Percentiles rank a stretch among this genome's conserved stretches.
Conservation (phyloP, 257 asterid genomes). For the Scutellaria minor region DNA sequence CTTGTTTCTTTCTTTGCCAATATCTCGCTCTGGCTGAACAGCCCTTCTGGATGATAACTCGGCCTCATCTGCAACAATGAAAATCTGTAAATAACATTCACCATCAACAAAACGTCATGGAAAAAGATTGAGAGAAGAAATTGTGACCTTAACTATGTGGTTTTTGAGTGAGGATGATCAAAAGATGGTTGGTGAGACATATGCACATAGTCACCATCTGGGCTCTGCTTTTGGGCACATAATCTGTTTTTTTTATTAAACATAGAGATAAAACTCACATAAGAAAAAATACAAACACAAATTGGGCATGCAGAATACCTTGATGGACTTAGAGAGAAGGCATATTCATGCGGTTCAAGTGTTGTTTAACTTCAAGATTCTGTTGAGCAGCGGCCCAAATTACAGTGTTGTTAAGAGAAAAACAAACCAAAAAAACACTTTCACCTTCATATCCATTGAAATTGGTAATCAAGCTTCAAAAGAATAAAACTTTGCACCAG, state of each 20-base stretch:
- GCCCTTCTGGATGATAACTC: constrained; percentile 69
- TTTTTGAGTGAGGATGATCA: constrained; percentile 78
- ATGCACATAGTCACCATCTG: constrained; percentile 88
- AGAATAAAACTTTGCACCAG: neutral
- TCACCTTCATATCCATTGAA: constrained; percentile 48
- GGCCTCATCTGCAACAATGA: constrained; percentile 67
- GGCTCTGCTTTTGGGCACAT: constrained; percentile 58
- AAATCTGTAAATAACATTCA: neutral
- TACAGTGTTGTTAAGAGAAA: constrained; percentile 40
- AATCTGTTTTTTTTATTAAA: neutral
- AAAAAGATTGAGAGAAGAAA: neutral
- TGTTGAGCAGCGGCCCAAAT: no score
- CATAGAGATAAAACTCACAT: neutral
- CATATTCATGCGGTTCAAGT: constrained; percentile 53
- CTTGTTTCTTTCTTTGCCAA: neutral
- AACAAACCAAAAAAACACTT: constrained; percentile 32
- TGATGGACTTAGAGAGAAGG: constrained; percentile 66
- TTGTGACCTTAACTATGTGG: constrained; percentile 72
- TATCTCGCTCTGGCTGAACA: neutral
- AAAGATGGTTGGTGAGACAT: constrained; percentile 52
- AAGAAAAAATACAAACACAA: constrained; percentile 7
- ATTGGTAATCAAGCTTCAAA: neutral
- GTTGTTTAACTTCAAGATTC: constrained; percentile 49
- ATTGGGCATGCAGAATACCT: constrained; percentile 45
- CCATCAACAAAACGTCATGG: constrained; percentile 6